Percentiles rank a stretch among this genome's conserved stretches.
phyloP scores from a whole-genome alignment of 345 rosid genomes.

The Physaria fendleri region DNA sequence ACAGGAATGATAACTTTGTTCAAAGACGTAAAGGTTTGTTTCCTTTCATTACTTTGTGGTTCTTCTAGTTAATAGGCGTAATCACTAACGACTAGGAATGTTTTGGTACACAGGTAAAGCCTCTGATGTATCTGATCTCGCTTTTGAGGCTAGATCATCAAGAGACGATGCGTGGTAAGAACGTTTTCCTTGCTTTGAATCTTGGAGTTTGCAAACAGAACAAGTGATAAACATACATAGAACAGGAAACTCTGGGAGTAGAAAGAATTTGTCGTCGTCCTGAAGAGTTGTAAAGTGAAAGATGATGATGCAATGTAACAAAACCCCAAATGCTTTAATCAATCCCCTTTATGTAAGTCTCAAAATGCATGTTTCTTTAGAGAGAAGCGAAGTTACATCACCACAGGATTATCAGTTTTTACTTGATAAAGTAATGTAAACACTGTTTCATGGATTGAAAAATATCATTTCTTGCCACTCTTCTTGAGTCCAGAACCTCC shows the following conservation, averaged over 20 bases:
- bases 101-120: conserved; percentile 19
- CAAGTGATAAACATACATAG: not conserved
- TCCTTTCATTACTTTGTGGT: not conserved
- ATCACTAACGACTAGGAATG: not conserved
- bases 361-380: not conserved
- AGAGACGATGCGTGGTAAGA: conserved; percentile 73
- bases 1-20: conserved; percentile 13
- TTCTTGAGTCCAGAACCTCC: conserved; percentile 94
- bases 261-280: conserved; percentile 27
- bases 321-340: not conserved
- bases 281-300: not conserved
- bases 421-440: conserved; percentile 2
- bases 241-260: conserved; percentile 22
- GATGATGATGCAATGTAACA: not conserved
- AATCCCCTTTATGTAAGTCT: not conserved
- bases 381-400: conserved; percentile 19
- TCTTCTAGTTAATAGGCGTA: not conserved
- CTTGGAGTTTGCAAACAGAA: not conserved
- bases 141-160: conserved; percentile 72
- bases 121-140: conserved; percentile 49
- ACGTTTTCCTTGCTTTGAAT: conserved; percentile 6
- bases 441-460: conserved; percentile 2
- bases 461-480: conserved; percentile 69
- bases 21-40: conserved; percentile 40
- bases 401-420: conserved; percentile 10